These are phyloP conservation scores for Micromonas commoda DNA, from an alignment of 139 green algal species.

Conservation along the genomic window DNA sequence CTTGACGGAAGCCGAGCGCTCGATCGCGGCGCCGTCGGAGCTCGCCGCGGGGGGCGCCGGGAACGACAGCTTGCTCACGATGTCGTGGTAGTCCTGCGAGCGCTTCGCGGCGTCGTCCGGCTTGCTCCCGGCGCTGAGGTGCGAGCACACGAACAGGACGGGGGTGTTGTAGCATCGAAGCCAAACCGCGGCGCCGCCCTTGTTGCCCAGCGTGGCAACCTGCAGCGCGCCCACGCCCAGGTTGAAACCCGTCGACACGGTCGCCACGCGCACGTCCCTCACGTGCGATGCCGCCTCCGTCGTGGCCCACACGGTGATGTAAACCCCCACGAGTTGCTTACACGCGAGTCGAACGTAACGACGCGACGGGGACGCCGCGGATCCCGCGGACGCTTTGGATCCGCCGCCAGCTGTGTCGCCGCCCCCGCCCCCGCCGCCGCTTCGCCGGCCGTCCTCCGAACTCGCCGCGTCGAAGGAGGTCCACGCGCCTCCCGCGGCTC, in stretches of 20 bases:
- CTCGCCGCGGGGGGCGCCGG: not conserved
- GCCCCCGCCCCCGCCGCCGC: not conserved
- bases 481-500: not conserved
- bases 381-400: no score
- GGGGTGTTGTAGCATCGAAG: conserved; percentile 59
- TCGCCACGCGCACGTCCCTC: not conserved
- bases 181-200: conserved; percentile 59
- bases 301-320: conserved; percentile 74
- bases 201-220: conserved; percentile 6
- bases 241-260: conserved; percentile 8
- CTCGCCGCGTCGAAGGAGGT: not conserved
- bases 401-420: no score
- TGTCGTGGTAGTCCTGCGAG: conserved; percentile 61
- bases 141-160: conserved; percentile 54
- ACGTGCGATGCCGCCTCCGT: not conserved
- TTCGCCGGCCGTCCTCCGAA: not conserved
- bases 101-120: conserved; percentile 60
- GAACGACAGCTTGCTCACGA: conserved; percentile 36
- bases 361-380: no score
- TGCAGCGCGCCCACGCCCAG: not conserved
- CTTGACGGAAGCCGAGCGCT: conserved; percentile 7
- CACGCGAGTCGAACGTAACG: conserved; percentile 53
- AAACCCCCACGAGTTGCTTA: conserved; percentile 79
- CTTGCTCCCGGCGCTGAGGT: conserved; percentile 54
- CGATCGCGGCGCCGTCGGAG: not conserved